These are phyloP conservation scores for Phialocephala sp. DNA, from an alignment of 2,329 filamentous ascomycete genomes.

Conservation along the genomic window DNA sequence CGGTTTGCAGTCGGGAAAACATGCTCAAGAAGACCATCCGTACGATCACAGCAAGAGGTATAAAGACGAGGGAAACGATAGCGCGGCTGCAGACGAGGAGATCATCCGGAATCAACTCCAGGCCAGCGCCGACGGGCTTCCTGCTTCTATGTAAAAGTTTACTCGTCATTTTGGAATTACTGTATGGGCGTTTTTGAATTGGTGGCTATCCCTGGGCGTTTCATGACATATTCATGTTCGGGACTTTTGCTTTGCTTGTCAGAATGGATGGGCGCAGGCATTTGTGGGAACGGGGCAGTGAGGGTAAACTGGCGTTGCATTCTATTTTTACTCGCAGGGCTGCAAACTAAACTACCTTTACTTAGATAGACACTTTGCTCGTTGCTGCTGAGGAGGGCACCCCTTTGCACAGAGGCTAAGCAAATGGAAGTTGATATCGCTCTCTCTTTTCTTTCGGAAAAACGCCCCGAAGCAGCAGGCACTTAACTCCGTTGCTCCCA, in stretches of 20 bases:
- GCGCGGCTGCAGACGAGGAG: conserved; percentile 57
- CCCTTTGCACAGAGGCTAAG: background rate
- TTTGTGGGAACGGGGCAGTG: background rate
- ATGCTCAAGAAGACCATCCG: conserved; percentile 30
- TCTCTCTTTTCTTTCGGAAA: background rate
- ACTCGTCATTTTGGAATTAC: background rate
- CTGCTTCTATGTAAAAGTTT: conserved; percentile 34
- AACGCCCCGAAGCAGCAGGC: background rate
- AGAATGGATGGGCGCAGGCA: too few relatives aligned
- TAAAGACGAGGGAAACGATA: conserved; percentile 47
- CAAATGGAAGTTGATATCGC: conserved; percentile 1
- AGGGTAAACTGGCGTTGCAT: background rate
- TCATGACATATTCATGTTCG: background rate
- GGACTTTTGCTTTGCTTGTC: conserved; percentile 1
- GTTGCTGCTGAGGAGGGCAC: background rate
- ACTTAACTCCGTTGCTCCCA: too few relatives aligned
- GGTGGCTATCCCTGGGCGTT: conserved; percentile 1
- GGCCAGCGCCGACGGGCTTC: conserved; percentile 44
- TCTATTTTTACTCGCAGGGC: background rate
- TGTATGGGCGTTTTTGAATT: background rate
- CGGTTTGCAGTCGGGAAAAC: conserved; percentile 38
- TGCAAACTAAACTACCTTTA: background rate
- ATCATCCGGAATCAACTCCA: conserved; percentile 59
- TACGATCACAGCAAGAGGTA: conserved; percentile 42
- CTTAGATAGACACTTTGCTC: background rate